phyloP scores from a whole-genome alignment of 176 grass and related monocot species.

The Luzula sylvatica region DNA sequence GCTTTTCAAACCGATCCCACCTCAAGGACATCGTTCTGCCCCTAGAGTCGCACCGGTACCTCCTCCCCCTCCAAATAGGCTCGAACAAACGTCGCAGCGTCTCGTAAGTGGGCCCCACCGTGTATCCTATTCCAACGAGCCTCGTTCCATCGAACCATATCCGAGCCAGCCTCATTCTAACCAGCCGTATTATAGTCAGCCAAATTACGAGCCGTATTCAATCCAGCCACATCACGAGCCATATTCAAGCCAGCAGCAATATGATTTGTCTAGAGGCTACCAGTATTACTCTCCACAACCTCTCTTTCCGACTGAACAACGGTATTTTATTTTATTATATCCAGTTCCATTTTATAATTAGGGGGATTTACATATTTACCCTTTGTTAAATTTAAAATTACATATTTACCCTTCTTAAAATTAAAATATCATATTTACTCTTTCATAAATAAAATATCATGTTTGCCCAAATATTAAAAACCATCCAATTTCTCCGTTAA shows the following conservation, averaged over 20 bases:
- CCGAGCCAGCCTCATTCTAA: not conserved
- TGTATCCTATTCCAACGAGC: not conserved
- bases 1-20: slow-evolving; percentile 7
- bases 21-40: no score
- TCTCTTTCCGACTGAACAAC: slow-evolving; percentile 2
- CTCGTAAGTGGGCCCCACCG: not conserved
- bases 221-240: no score
- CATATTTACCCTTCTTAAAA: no score
- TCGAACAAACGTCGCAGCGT: not conserved
- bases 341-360: slow-evolving; percentile 1
- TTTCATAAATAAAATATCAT: not conserved
- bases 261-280: no score
- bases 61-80: not conserved
- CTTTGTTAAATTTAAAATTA: no score
- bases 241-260: no score
- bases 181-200: slow-evolving; percentile 3
- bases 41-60: not conserved
- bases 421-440: no score
- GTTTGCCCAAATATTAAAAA: no score
- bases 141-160: not conserved
- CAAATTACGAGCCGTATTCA: no score
- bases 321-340: not conserved
- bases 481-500: no score
- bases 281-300: not conserved
- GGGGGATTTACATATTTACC: no score